Percentiles rank a stretch among this genome's conserved stretches.
Evolutionary conservation across 805 yeast species (phyloP).

Genomic region (Candida wancherniae): DNA sequence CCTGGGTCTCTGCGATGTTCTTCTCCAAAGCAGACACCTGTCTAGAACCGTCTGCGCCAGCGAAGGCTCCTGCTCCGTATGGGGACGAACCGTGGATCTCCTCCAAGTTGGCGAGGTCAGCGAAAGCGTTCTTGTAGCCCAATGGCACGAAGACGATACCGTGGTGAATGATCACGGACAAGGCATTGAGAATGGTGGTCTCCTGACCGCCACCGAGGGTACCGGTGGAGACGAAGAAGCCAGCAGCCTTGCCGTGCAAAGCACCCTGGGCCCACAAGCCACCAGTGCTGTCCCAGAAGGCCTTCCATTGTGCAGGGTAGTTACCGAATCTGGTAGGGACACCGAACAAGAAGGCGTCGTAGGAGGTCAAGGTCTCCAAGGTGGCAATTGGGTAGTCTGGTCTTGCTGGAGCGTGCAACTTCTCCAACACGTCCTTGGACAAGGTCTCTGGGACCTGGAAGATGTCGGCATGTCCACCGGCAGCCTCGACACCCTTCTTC

Average conservation of each 20-base stretch:
- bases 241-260: constrained; percentile 18
- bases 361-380: constrained; percentile 15
- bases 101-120: constrained; percentile 15
- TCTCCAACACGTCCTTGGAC: constrained; percentile 16
- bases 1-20: constrained; percentile 19
- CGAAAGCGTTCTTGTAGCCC: constrained; percentile 20
- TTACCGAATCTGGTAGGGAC: constrained; percentile 18
- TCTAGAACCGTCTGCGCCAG: constrained; percentile 19
- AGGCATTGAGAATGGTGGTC: constrained; percentile 17
- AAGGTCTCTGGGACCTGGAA: constrained; percentile 20
- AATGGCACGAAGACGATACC: constrained; percentile 20
- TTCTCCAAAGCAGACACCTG: constrained; percentile 18
- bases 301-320: constrained; percentile 20
- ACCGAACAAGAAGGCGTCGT: constrained; percentile 20
- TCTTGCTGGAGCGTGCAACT: constrained; percentile 18
- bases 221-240: constrained; percentile 15
- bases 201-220: constrained; percentile 19
- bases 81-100: constrained; percentile 19
- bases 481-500: constrained; percentile 62
- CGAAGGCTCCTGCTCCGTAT: constrained; percentile 18
- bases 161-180: constrained; percentile 18
- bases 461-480: constrained; percentile 47
- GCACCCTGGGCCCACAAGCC: constrained; percentile 19
- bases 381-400: constrained; percentile 19
- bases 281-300: constrained; percentile 19